Conservation (phyloP, 2,329 filamentous ascomycete genomes). For the Bipolaris sorokiniana region DNA sequence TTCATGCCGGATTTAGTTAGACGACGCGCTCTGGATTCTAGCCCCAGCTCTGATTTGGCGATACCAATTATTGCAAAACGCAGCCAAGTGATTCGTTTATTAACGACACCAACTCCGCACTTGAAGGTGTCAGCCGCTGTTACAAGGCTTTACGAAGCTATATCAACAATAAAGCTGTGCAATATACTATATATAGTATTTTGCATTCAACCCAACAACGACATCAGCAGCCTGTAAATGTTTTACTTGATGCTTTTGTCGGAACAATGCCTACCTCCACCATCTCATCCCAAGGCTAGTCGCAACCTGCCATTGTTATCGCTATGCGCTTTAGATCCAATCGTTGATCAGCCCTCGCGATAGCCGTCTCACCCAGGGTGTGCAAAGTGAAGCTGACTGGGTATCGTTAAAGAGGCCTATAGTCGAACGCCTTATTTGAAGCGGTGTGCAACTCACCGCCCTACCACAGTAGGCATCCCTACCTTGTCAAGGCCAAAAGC, state of each 20-base stretch:
- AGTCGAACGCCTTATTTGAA: background rate
- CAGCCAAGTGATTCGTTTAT: background rate
- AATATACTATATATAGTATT: background rate
- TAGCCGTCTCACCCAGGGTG: background rate
- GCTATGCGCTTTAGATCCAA: background rate
- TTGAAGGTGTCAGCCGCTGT: background rate
- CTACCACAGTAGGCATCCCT: background rate
- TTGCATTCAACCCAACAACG: too few relatives aligned
- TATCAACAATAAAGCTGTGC: background rate
- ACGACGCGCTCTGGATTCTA: background rate
- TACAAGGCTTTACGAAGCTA: background rate
- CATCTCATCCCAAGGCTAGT: background rate
- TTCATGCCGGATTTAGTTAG: background rate
- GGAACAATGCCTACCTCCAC: background rate
- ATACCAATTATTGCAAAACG: background rate
- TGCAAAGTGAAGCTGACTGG: background rate
- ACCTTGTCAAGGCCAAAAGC: slow-evolving; percentile 1
- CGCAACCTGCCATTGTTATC: background rate
- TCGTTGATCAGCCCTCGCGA: background rate
- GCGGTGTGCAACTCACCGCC: background rate
- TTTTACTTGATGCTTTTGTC: background rate
- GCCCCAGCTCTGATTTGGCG: background rate
- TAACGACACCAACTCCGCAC: background rate
- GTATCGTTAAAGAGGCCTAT: too few relatives aligned
- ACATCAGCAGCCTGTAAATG: background rate